Evolutionary conservation across 1,284 basidiomycete species (phyloP).

Genomic region (Cerioporus squamosus): DNA sequence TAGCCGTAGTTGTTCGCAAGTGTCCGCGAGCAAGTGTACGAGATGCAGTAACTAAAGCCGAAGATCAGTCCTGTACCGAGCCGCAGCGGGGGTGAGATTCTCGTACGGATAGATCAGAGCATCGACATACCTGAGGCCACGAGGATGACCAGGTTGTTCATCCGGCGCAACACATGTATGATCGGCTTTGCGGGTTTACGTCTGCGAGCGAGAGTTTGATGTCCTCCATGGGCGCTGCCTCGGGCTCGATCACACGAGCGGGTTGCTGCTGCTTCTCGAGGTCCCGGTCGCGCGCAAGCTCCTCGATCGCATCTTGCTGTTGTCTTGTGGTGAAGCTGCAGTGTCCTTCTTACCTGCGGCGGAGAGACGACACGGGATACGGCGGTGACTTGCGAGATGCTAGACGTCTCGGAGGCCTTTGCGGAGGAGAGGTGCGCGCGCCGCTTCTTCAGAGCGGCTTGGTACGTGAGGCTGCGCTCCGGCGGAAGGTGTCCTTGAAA

Average conservation of each 20-base stretch:
- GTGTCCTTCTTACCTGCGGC: neutral
- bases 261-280: constrained; percentile 22
- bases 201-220: constrained; percentile 69
- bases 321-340: neutral
- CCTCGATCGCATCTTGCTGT: constrained; percentile 9
- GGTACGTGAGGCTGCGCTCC: constrained; percentile 82
- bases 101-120: too few relatives aligned
- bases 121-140: constrained; percentile 63
- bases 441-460: constrained; percentile 52
- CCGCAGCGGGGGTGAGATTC: too few relatives aligned
- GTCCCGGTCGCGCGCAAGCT: constrained; percentile 13
- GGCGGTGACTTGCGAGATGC: constrained; percentile 21
- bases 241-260: neutral
- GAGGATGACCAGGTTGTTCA: constrained; percentile 72
- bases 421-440: constrained; percentile 28
- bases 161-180: constrained; percentile 56
- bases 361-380: constrained; percentile 14
- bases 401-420: constrained; percentile 21
- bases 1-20: constrained; percentile 69
- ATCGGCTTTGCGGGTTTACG: constrained; percentile 75
- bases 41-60: constrained; percentile 69
- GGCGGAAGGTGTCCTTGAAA: constrained; percentile 84
- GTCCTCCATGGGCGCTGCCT: constrained; percentile 30
- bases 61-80: constrained; percentile 72
- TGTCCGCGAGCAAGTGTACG: constrained; percentile 76